phyloP scores from a whole-genome alignment of 2,329 filamentous ascomycete genomes.

The Fusarium longipes region DNA sequence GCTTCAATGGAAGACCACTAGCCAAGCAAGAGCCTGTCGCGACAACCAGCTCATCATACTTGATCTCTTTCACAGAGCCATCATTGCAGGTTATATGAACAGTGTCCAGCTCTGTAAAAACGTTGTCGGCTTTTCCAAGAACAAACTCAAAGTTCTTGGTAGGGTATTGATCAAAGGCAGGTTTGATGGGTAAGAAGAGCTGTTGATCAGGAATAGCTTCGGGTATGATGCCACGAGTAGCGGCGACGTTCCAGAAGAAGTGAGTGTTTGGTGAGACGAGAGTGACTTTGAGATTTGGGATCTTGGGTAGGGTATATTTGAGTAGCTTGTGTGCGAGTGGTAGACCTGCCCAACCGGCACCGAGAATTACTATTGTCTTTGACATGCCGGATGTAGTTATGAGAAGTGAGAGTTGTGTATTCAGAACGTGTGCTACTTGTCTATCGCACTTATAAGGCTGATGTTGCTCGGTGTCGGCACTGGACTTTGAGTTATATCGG shows the following conservation, averaged over 20 bases:
- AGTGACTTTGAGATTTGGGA: slow-evolving; percentile 60
- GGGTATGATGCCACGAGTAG: slow-evolving; percentile 65
- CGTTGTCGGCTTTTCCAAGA: slow-evolving; percentile 57
- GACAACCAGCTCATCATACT: slow-evolving; percentile 64
- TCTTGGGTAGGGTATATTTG: slow-evolving; percentile 58
- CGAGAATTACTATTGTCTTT: slow-evolving; percentile 64
- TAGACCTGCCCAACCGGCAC: slow-evolving; percentile 63
- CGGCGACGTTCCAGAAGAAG: slow-evolving; percentile 68
- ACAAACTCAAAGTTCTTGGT: slow-evolving; percentile 60
- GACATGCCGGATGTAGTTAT: slow-evolving; percentile 49
- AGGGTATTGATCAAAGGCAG: slow-evolving; percentile 60
- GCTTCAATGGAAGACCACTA: slow-evolving; percentile 60
- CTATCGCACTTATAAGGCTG: background rate
- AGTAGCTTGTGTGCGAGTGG: slow-evolving; percentile 63
- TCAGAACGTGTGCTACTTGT: too few species aligned
- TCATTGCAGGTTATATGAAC: slow-evolving; percentile 52
- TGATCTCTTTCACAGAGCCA: slow-evolving; percentile 49
- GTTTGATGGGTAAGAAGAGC: slow-evolving; percentile 59
- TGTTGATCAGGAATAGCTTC: slow-evolving; percentile 59
- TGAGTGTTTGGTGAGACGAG: slow-evolving; percentile 65
- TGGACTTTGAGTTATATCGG: background rate
- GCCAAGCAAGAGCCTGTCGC: slow-evolving; percentile 63
- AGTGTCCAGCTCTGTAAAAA: slow-evolving; percentile 50
- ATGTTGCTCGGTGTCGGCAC: slow-evolving; percentile 17
- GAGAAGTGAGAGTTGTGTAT: background rate